Conservation (phyloP, 2,329 filamentous ascomycete species). For the Grosmannia huntii region DNA sequence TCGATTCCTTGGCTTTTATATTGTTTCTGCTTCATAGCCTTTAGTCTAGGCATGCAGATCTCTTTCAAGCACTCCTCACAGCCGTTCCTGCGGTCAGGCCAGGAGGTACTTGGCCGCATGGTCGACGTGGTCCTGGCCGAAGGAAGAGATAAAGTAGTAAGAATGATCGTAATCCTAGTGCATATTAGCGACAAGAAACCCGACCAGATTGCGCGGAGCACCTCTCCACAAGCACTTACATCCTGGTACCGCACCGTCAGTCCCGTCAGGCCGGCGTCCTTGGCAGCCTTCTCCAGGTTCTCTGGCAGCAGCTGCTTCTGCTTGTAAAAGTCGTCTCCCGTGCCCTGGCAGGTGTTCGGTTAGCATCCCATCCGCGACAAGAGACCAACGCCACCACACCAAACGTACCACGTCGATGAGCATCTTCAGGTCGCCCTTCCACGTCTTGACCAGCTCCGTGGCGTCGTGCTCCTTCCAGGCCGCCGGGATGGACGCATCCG, state of each 20-base stretch:
- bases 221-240: constrained; percentile 24
- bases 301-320: constrained; percentile 84
- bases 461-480: constrained; percentile 87
- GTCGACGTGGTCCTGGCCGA: constrained; percentile 79
- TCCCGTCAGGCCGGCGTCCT: constrained; percentile 59
- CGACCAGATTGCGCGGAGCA: not conserved
- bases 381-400: no score
- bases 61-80: not conserved
- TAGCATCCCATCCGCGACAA: not conserved
- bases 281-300: constrained; percentile 72
- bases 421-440: constrained; percentile 56
- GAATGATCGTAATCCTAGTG: constrained; percentile 84
- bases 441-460: constrained; percentile 72
- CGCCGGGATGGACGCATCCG: constrained; percentile 27
- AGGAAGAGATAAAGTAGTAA: constrained; percentile 91
- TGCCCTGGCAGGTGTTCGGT: constrained; percentile 43
- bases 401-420: constrained; percentile 67
- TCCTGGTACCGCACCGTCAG: constrained; percentile 73
- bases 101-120: constrained; percentile 76
- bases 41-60: not conserved
- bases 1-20: not conserved
- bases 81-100: not conserved
- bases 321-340: constrained; percentile 94
- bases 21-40: not conserved
- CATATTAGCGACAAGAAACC: not conserved